Evolutionary conservation across 345 rosid genomes (phyloP).

Genomic region (Sapria himalayana): DNA sequence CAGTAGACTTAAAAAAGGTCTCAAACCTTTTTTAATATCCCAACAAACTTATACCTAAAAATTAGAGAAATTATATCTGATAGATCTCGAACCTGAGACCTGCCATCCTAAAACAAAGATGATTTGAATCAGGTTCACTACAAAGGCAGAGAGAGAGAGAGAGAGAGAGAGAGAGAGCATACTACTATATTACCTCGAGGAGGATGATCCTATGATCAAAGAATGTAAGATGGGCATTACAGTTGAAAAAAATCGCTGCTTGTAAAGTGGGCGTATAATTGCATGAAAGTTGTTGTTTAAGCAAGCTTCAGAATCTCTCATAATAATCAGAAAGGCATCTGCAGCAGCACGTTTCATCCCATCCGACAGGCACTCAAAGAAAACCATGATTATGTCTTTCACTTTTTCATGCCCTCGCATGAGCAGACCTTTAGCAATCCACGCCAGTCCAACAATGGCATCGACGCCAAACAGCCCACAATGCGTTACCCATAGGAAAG

Average conservation of each 20-base stretch:
- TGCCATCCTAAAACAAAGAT: too few species aligned
- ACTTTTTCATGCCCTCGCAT: constrained; percentile 72
- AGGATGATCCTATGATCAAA: constrained; percentile 26
- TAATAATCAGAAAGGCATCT: constrained; percentile 62
- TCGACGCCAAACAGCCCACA: constrained; percentile 31
- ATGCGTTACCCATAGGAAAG: too few species aligned
- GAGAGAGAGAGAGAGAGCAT: constrained; percentile 1
- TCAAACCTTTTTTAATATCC: too few species aligned
- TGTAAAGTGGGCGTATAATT: constrained; percentile 62
- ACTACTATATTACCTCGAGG: constrained; percentile 55
- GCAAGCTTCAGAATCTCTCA: constrained; percentile 56
- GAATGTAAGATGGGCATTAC: constrained; percentile 50
- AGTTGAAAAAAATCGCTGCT: constrained; percentile 63
- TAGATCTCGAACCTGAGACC: too few species aligned
- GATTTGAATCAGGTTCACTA: too few species aligned
- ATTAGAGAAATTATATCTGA: too few species aligned
- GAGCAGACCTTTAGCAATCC: constrained; percentile 91
- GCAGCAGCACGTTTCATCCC: constrained; percentile 52
- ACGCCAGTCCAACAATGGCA: constrained; percentile 58
- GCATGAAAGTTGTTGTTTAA: constrained; percentile 56
- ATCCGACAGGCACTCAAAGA: constrained; percentile 31
- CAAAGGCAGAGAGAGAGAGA: too few species aligned
- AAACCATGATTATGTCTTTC: constrained; percentile 31
- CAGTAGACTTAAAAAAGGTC: too few species aligned
- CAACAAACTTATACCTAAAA: too few species aligned